These are phyloP conservation scores for Pseudisothecium myosuroides DNA, from an alignment of 225 moss, liverwort and hornwort species.

Conservation along the genomic window DNA sequence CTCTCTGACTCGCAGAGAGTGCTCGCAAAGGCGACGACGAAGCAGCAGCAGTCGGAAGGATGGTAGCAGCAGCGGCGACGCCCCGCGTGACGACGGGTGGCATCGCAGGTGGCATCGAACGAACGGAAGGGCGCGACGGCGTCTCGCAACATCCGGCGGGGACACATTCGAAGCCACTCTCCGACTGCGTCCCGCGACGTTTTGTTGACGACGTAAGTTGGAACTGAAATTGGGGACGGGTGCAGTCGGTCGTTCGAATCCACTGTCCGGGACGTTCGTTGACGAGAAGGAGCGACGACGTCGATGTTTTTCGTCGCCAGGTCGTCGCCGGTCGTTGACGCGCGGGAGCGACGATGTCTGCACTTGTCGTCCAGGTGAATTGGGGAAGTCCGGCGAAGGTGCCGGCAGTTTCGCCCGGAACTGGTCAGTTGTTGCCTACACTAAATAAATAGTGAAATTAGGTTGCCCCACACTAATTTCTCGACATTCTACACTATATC, in stretches of 20 bases:
- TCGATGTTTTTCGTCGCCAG: too few species aligned
- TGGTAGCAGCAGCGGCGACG: neutral
- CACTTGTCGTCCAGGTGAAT: neutral
- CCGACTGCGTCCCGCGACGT: neutral
- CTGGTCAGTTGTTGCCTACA: too few species aligned
- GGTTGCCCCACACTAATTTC: too few species aligned
- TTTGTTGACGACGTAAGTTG: neutral
- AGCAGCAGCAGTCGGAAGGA: neutral
- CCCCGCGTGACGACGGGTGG: neutral
- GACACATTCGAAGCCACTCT: neutral
- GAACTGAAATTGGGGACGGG: neutral
- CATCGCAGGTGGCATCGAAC: constrained; percentile 12
- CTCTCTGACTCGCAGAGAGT: neutral
- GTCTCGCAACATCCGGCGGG: neutral
- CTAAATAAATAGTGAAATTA: too few species aligned
- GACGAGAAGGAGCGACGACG: neutral
- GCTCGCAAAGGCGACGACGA: neutral
- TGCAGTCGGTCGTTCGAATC: neutral
- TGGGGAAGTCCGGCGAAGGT: neutral
- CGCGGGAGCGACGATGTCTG: neutral
- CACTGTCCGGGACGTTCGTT: neutral
- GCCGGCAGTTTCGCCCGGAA: neutral
- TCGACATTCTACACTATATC: too few species aligned
- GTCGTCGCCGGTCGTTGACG: neutral
- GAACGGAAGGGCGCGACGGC: neutral